phyloP scores from a whole-genome alignment of 2,329 filamentous ascomycete genomes.

The Neobulgaria alba region DNA sequence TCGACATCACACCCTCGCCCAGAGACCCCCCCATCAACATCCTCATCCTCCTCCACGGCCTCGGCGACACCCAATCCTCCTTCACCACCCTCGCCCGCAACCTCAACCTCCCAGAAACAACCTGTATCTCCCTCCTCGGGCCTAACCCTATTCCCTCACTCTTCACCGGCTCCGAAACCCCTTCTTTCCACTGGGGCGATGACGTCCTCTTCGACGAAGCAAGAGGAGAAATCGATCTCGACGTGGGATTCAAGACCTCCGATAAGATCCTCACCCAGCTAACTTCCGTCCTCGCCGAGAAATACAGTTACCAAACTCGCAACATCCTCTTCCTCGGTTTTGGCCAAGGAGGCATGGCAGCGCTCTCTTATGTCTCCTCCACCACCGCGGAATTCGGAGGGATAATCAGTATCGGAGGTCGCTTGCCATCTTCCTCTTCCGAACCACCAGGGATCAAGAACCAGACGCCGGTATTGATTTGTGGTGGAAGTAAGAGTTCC shows the following conservation, averaged over 20 bases:
- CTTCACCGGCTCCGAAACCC: constrained; percentile 23
- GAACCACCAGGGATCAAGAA: constrained; percentile 38
- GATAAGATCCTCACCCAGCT: constrained; percentile 34
- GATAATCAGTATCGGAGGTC: constrained; percentile 54
- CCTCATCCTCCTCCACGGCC: constrained; percentile 59
- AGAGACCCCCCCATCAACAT: constrained; percentile 43
- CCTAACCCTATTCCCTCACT: constrained; percentile 50
- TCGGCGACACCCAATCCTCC: constrained; percentile 52
- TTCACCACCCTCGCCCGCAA: constrained; percentile 50
- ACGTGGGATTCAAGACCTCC: constrained; percentile 41
- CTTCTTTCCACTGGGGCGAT: constrained; percentile 49
- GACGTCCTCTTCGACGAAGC: constrained; percentile 47
- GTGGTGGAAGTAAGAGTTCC: constrained; percentile 43
- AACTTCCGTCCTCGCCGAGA: constrained; percentile 37
- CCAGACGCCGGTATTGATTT: constrained; percentile 55
- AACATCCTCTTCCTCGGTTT: constrained; percentile 47
- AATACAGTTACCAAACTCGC: constrained; percentile 40
- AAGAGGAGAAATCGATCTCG: constrained; percentile 43
- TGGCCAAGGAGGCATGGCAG: constrained; percentile 49
- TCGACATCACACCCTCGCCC: constrained; percentile 26
- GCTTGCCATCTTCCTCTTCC: constrained; percentile 40
- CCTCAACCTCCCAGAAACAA: constrained; percentile 56
- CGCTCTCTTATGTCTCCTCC: constrained; percentile 32
- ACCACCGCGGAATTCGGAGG: constrained; percentile 42
- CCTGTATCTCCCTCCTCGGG: constrained; percentile 51